These are phyloP conservation scores for Fagopyrum esculentum DNA, from an alignment of 148 eudicot genomes.

Conservation along the genomic window DNA sequence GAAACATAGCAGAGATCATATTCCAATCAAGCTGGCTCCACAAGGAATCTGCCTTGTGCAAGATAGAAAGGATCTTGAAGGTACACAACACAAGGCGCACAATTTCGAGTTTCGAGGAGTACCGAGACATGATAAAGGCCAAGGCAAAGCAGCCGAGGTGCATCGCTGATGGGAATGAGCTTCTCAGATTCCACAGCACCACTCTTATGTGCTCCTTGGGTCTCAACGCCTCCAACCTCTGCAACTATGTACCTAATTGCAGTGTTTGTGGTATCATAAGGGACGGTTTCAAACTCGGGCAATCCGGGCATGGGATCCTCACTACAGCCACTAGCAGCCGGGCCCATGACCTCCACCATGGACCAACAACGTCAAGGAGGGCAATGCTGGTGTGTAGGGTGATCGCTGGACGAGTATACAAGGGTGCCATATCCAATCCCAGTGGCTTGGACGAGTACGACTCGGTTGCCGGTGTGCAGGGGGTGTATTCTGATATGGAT, in stretches of 20 bases:
- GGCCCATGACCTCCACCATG: constrained; percentile 44
- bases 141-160: constrained; percentile 76
- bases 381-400: constrained; percentile 96
- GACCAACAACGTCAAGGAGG: constrained; percentile 27
- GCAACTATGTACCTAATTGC: constrained; percentile 64
- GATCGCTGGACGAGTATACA: constrained; percentile 78
- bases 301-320: constrained; percentile 40
- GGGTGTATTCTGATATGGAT: constrained; percentile 66
- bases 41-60: constrained; percentile 70
- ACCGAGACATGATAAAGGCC: constrained; percentile 66
- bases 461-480: constrained; percentile 57
- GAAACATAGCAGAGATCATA: constrained; percentile 96
- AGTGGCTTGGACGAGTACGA: constrained; percentile 57
- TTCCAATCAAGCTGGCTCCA: constrained; percentile 95
- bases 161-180: constrained; percentile 90
- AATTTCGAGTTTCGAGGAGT: constrained; percentile 64
- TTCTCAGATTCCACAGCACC: constrained; percentile 78
- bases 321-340: constrained; percentile 84
- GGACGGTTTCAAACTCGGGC: constrained; percentile 46
- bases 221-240: constrained; percentile 63
- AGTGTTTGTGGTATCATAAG: constrained; percentile 64
- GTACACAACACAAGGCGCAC: constrained; percentile 78
- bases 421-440: constrained; percentile 6
- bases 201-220: constrained; percentile 69
- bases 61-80: constrained; percentile 79